phyloP scores from a whole-genome alignment of 2,329 filamentous ascomycete species.

The Penicillium sp. region DNA sequence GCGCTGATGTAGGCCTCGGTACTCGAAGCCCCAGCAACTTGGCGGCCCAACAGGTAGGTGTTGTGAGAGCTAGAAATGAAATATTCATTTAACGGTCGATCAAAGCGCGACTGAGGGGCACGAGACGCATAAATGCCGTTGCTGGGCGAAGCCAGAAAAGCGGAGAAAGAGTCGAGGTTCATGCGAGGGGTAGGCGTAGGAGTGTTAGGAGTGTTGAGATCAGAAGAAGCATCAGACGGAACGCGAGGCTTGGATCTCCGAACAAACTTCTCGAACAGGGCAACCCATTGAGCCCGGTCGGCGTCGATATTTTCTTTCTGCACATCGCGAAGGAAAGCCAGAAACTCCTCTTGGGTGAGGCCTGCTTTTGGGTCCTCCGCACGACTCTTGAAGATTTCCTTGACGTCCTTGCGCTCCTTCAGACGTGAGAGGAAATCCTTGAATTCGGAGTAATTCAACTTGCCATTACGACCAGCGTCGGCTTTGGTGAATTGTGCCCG shows the following conservation, averaged over 20 bases:
- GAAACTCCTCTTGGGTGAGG: constrained; percentile 74
- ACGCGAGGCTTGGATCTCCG: constrained; percentile 61
- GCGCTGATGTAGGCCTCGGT: constrained; percentile 94
- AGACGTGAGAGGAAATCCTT: constrained; percentile 80
- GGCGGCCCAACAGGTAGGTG: constrained; percentile 90
- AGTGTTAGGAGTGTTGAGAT: constrained; percentile 40
- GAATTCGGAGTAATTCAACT: constrained; percentile 79
- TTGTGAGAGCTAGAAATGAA: constrained; percentile 99
- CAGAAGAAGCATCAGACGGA: constrained; percentile 45
- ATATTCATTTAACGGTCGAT: constrained; percentile 92
- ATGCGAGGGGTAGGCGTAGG: constrained; percentile 64
- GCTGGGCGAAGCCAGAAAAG: constrained; percentile 73
- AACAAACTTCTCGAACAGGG: constrained; percentile 71
- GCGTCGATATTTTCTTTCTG: constrained; percentile 77
- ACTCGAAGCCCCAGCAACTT: constrained; percentile 87
- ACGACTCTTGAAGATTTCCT: constrained; percentile 69
- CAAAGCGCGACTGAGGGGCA: constrained; percentile 66
- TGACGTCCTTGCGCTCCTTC: constrained; percentile 82
- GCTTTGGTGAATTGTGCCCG: constrained; percentile 74
- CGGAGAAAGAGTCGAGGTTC: constrained; percentile 77
- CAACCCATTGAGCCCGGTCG: constrained; percentile 70
- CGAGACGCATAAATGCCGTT: constrained; percentile 70
- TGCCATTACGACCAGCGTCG: constrained; percentile 66
- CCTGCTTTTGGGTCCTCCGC: constrained; percentile 64
- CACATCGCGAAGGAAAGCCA: constrained; percentile 71